Evolutionary conservation across 257 asterid species (phyloP), one percentile per base, ranked within the genome.

Genomic region (Fraxinus cuspidata): DNA sequence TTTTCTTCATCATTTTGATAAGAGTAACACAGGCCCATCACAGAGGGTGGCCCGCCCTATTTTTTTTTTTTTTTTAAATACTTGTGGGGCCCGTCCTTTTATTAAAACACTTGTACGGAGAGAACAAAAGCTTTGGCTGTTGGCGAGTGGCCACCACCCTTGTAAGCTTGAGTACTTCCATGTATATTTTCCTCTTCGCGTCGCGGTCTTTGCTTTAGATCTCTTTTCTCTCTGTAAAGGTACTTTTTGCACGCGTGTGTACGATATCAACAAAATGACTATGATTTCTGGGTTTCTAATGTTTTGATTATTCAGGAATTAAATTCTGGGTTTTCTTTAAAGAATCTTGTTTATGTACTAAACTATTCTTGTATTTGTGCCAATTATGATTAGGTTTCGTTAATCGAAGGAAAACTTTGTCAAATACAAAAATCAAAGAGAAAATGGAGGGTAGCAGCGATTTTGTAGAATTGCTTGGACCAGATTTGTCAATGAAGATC

Each of bases 381-480:
- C 71, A 60, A 47, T 79, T 28, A 69, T 31, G 34, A 60, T 71
- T 63, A 25, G 69, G 35, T 63, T 63, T 63, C 18, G 13, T 63
- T 58, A n/a, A 63, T 23, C 9, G 5, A 63, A 27, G 27, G 66
- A 63, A 27, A 27, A 11, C 3, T 10, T 2, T 4, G 56, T 44
- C 7, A 53, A 51, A 23, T 60, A 75, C 49, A 21, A 44, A 4
- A 15, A 72, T 25, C 21, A 19, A 53, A 23, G 78, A 53, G 42
- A 65, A 42, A 69, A 86, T 91, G 96, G 89, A 82, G 56, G 79
- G 37, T 18, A 58, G 84, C 84, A 23, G 76, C 74, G 96, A 91
- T 85, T 88, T 92, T 66, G 40, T 91, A 10, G 84, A 86, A 49
- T 86, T 88, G 83, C 90, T 92, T 73, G 93, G 90, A 16, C 81